Evolutionary conservation across 2,329 filamentous ascomycete species (phyloP).

Genomic region (Claviceps arundinis): DNA sequence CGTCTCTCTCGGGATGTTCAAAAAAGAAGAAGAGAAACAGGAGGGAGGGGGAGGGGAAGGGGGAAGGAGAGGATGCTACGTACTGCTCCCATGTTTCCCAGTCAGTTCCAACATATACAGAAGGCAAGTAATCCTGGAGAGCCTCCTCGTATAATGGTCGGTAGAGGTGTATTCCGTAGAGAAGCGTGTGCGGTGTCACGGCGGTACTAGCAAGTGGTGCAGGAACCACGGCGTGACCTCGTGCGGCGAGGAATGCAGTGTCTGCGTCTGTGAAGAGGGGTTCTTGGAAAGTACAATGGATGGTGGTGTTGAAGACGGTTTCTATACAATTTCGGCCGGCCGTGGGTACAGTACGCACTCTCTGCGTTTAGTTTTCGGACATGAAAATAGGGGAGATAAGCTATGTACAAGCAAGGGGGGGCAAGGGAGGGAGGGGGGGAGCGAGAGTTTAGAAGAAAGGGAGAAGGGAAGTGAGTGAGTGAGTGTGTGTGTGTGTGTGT

Average conservation of each 20-base stretch:
- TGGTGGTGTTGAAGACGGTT: conserved; percentile 9
- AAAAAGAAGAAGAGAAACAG: background rate
- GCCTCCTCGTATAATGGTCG: conserved; percentile 37
- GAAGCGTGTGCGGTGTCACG: conserved; percentile 34
- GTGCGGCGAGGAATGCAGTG: conserved; percentile 36
- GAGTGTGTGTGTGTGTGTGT: background rate
- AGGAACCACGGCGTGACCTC: conserved; percentile 39
- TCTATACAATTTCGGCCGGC: background rate
- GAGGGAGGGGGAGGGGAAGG: background rate
- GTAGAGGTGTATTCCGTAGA: conserved; percentile 52
- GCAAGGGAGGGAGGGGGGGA: no score
- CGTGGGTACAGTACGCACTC: no score
- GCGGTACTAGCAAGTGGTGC: conserved; percentile 39
- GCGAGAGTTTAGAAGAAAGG: background rate
- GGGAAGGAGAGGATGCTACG: conserved; percentile 9
- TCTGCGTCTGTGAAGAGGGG: conserved; percentile 37
- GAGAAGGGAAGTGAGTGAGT: no score
- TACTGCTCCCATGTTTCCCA: conserved; percentile 38
- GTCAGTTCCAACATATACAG: conserved; percentile 44
- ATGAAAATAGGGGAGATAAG: background rate
- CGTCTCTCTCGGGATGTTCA: no score
- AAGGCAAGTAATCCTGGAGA: conserved; percentile 32
- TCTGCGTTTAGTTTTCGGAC: background rate
- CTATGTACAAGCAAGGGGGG: background rate
- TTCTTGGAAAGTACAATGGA: conserved; percentile 40